Base-by-base conservation (phyloP, 2,329 filamentous ascomycete genomes). In the Sclerotiophoma versabilis region DNA sequence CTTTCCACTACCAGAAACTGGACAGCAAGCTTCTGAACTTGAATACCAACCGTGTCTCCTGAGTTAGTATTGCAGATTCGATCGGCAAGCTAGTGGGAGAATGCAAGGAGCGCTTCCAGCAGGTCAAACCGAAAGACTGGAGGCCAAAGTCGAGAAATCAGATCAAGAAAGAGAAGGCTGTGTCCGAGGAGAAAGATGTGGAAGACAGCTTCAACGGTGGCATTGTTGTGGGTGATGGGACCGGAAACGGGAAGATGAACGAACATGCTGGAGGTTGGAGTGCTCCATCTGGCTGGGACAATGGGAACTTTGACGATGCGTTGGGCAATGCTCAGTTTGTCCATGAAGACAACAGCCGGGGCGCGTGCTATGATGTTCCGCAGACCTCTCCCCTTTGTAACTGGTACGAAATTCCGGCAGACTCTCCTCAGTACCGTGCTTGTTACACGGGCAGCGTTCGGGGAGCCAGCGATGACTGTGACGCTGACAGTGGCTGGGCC, bases 71-170 rank as follows among this genome's bases (percentile, higher is more conserved):
- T 11, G 33, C 34, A 5, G 5, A 23, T 2, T 20, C n/a, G 6
- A 5, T 42, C 3, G 6, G 11, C 5, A 22, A 25, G 8, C 7
- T 15, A 3, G 10, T 12, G 4, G 12, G 12, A 7, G 26, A 7
- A 9, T 54, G 50, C 39, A 45, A 20, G 14, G 2, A 10, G 4
- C 51, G 45, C n/a, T 49, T 45, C 32, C 23, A 36, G 17, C 4
- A 45, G 29, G 45, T 54, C 45, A 45, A 38, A 27, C 32, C 39
- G 5, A 32, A 42, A 8, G 22, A 15, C 22, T 49, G 52, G 33
- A 30, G 19, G 15, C 17, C 30, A 9, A 27, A 50, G 17, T 4
- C n/a, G 2, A 19, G 5, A 9, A 30, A 29, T 20, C 29, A 44
- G 20, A 25, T 10, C 11, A 10, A 33, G 34, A 48, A 48, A 22